phyloP scores from a whole-genome alignment of 495 filamentous ascomycete genomes.

The Penicillium dipodomyicola region DNA sequence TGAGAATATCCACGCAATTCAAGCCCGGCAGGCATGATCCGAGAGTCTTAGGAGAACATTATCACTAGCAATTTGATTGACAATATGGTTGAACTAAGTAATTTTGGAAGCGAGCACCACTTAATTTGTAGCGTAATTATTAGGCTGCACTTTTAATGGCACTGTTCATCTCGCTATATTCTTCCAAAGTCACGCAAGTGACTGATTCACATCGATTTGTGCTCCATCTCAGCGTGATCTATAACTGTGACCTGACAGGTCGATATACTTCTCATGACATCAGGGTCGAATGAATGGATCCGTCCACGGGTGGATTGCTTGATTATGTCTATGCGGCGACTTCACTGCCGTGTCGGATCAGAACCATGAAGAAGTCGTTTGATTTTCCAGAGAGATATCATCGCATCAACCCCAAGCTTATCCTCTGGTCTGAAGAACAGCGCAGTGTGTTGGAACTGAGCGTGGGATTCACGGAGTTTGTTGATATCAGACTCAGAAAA shows the following conservation, averaged over 20 bases:
- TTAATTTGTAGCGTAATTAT: no score
- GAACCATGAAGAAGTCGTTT: constrained; percentile 51
- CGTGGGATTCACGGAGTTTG: constrained; percentile 25
- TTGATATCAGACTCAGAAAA: constrained; percentile 35
- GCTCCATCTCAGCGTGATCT: not conserved
- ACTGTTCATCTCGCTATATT: not conserved
- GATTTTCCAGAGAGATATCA: constrained; percentile 65
- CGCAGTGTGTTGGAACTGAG: constrained; percentile 27
- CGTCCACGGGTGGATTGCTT: not conserved
- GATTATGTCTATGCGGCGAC: not conserved
- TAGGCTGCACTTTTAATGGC: not conserved
- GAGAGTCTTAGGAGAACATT: no score
- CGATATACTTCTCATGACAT: not conserved
- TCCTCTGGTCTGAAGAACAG: constrained; percentile 41
- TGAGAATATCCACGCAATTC: no score
- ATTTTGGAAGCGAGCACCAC: no score
- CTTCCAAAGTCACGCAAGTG: not conserved
- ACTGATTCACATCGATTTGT: not conserved
- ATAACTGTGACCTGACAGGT: not conserved
- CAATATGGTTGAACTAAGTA: no score
- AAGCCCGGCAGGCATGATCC: no score
- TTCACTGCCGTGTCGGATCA: not conserved
- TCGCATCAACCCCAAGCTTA: constrained; percentile 42
- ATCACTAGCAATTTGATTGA: no score
- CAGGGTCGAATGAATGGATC: not conserved